phyloP scores from a whole-genome alignment of 2,329 filamentous ascomycete genomes.

The Paecilomyces sp. region DNA sequence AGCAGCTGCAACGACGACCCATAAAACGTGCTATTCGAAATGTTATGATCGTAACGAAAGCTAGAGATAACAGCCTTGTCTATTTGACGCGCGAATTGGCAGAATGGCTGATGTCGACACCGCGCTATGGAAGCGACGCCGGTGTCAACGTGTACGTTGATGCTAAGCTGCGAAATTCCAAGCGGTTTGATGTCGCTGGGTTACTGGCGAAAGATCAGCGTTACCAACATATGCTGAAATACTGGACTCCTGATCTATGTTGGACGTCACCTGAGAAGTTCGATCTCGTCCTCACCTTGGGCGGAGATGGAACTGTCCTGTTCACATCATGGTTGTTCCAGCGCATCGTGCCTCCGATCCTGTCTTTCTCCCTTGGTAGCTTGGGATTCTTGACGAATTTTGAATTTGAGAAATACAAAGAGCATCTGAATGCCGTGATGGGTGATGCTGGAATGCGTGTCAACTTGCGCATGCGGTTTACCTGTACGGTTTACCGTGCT shows the following conservation, averaged over 20 bases:
- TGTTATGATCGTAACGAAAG: slow-evolving; percentile 98
- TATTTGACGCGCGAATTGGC: slow-evolving; percentile 80
- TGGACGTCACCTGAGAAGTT: slow-evolving; percentile 92
- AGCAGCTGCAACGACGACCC: slow-evolving; percentile 85
- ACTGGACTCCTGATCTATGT: slow-evolving; percentile 95
- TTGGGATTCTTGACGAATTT: slow-evolving; percentile 96
- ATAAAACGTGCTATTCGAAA: slow-evolving; percentile 88
- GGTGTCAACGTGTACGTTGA: slow-evolving; percentile 98
- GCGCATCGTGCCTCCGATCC: slow-evolving; percentile 82
- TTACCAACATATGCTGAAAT: slow-evolving; percentile 78
- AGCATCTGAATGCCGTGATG: slow-evolving; percentile 83
- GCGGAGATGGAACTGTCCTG: slow-evolving; percentile 92
- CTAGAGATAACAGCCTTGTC: slow-evolving; percentile 88
- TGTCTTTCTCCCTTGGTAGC: slow-evolving; percentile 87
- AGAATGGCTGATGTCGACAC: slow-evolving; percentile 79
- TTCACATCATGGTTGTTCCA: slow-evolving; percentile 98
- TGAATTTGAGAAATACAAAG: slow-evolving; percentile 83
- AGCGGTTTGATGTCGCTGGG: slow-evolving; percentile 72
- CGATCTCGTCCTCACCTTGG: slow-evolving; percentile 86
- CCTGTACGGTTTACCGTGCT: slow-evolving; percentile 87
- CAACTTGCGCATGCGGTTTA: slow-evolving; percentile 97
- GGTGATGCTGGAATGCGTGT: slow-evolving; percentile 93
- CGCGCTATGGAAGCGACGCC: slow-evolving; percentile 80
- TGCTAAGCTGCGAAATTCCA: slow-evolving; percentile 80
- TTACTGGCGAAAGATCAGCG: slow-evolving; percentile 67